Base-by-base conservation (phyloP, 2,329 filamentous ascomycete species). In the Alternaria solani region DNA sequence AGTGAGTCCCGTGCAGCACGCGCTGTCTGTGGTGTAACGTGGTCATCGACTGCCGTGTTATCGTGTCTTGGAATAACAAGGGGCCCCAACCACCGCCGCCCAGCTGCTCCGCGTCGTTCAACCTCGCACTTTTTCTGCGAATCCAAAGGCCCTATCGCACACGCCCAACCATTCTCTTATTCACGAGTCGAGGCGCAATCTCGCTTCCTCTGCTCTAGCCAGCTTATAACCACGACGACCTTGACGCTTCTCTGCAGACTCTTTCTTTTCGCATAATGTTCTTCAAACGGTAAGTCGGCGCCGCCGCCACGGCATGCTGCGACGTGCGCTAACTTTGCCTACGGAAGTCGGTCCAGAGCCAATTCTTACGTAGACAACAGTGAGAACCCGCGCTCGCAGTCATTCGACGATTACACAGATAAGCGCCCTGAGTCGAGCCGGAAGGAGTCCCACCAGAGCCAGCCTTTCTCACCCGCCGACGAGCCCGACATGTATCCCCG, bases 301-400 rank as follows among this genome's bases (percentile, higher is more conserved):
- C 41, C 34, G 16, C 39, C 34, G 41, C 28, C 41, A n/a, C 49
- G 39, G 41, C 42, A 32, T 30, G 28, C 14, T 41, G 38, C 11
- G 46, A 49, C 46, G 7, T 18, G 51, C 32, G 38, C 55, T 58
- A 58, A 58, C 49, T 52, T 52, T 41, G 44, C 52, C 23, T 23
- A 81, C 20, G 20, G 20, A 23, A 23, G 81, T 65, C 78, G 81
- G 62, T 81, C 80, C 54, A 74, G 79, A 43, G 76, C 76, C 57
- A 81, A 83, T 69, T 80, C 76, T 69, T 84, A 84, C 80, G 78
- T 84, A 65, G 82, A 84, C 67, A 75, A 78, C 73, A 78, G 81
- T 74, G 70, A 77, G 55, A 75, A 77, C 46, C 77, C 76, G 25
- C 79, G 81, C 77, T 67, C 70, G 23, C 71, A 76, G 55, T 77